A percentile compares a stretch with the other conserved stretches of the same genome.
These are phyloP conservation scores for Cladosporium phlei DNA, from an alignment of 2,329 filamentous ascomycete genomes.

Conservation along the genomic window DNA sequence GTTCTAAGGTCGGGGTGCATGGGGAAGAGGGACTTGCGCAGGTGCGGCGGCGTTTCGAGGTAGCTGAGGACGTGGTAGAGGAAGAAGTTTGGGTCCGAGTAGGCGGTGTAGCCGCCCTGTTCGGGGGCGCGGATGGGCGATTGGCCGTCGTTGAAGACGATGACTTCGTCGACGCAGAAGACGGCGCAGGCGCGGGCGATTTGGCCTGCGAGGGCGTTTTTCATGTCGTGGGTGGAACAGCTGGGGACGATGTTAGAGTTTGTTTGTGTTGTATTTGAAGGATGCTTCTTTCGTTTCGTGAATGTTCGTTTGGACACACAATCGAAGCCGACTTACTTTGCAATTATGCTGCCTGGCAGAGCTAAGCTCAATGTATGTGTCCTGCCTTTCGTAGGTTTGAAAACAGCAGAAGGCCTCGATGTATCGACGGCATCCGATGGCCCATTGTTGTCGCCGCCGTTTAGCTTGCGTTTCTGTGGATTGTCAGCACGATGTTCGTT, in stretches of 20 bases:
- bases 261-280: too few relatives aligned
- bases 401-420: slow-evolving; percentile 65
- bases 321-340: slow-evolving; percentile 61
- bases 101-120: slow-evolving; percentile 57
- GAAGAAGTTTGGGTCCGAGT: slow-evolving; percentile 73
- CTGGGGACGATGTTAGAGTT: slow-evolving; percentile 41
- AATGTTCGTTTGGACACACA: too few relatives aligned
- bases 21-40: slow-evolving; percentile 70
- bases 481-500: not conserved
- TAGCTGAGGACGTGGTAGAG: slow-evolving; percentile 73
- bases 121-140: slow-evolving; percentile 29
- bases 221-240: slow-evolving; percentile 67
- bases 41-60: slow-evolving; percentile 77
- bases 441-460: not conserved
- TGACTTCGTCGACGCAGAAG: slow-evolving; percentile 78
- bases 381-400: slow-evolving; percentile 60
- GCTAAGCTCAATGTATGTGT: slow-evolving; percentile 73
- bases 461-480: slow-evolving; percentile 11
- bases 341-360: slow-evolving; percentile 70
- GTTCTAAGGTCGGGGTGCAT: slow-evolving; percentile 72
- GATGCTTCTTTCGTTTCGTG: not conserved
- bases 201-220: slow-evolving; percentile 66
- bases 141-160: slow-evolving; percentile 73
- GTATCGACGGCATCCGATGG: slow-evolving; percentile 39
- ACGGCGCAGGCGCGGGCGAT: slow-evolving; percentile 77